Evolutionary conservation across 2,329 filamentous ascomycete species (phyloP).

Genomic region (Colletotrichum musae): DNA sequence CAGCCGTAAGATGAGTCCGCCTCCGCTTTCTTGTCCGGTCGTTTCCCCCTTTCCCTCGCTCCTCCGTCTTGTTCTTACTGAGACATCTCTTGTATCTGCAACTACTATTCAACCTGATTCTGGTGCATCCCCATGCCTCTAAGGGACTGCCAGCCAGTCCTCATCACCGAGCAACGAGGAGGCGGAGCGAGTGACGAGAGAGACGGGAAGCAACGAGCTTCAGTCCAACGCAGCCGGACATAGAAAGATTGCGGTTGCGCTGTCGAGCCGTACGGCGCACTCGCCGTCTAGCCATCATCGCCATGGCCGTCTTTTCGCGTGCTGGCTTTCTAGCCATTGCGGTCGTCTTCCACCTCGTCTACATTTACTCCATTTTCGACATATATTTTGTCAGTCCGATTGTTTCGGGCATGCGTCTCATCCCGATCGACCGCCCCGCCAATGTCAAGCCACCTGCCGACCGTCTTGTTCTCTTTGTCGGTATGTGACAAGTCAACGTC

Average conservation of each 20-base stretch:
- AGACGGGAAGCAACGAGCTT: neutral
- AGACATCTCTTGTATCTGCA: no score
- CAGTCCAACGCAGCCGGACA: neutral
- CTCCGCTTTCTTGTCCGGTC: constrained; percentile 7
- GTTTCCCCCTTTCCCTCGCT: neutral
- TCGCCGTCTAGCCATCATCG: constrained; percentile 21
- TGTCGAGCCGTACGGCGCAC: no score
- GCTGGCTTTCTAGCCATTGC: constrained; percentile 90
- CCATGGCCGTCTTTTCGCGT: constrained; percentile 73
- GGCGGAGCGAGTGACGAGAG: neutral
- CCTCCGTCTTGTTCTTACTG: neutral
- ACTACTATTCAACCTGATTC: no score
- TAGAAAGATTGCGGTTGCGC: no score
- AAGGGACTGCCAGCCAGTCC: neutral
- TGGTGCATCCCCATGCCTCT: no score
- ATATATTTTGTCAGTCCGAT: constrained; percentile 99
- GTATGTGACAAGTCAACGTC: constrained; percentile 59
- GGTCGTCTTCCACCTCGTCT: constrained; percentile 92
- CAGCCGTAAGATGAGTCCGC: constrained; percentile 28
- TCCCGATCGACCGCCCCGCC: constrained; percentile 74
- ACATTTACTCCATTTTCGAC: constrained; percentile 96
- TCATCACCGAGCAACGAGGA: neutral
- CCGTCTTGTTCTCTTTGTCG: constrained; percentile 92
- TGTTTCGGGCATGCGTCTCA: constrained; percentile 93
- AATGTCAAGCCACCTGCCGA: constrained; percentile 83